Percentiles rank a stretch among this genome's conserved stretches.
These are phyloP conservation scores for Aspergillus steynii DNA, from an alignment of 495 filamentous ascomycete species.

Conservation along the genomic window DNA sequence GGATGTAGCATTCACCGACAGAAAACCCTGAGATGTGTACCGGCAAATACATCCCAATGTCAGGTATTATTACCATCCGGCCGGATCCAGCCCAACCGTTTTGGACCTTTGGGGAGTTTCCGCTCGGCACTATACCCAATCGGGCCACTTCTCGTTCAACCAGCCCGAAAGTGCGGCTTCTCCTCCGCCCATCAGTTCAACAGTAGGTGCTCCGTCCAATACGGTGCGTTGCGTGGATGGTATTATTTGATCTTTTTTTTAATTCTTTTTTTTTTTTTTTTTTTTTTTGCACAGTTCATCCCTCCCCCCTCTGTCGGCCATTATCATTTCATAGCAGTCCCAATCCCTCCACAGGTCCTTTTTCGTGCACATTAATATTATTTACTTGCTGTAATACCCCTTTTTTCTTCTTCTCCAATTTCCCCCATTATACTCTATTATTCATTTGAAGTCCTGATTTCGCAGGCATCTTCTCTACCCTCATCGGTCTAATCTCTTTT, in stretches of 20 bases:
- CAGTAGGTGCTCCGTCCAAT: conserved; percentile 3
- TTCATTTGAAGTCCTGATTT: not conserved
- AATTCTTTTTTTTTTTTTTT: conserved; percentile 21
- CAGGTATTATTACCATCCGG: conserved; percentile 21
- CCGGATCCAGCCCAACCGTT: conserved; percentile 38
- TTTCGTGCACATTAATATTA: not conserved
- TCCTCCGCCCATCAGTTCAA: conserved; percentile 24
- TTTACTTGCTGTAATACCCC: conserved; percentile 16
- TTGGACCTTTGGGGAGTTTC: conserved; percentile 35
- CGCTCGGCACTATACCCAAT: conserved; percentile 27
- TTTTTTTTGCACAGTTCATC: not conserved
- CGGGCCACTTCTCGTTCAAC: conserved; percentile 31
- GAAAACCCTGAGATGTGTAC: not conserved
- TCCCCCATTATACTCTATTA: not conserved
- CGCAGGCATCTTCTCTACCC: conserved; percentile 16
- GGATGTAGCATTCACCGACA: too few species aligned
- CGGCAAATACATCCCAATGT: not conserved
- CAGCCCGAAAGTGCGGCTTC: conserved; percentile 25
- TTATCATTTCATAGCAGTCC: not conserved
- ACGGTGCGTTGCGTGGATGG: not conserved
- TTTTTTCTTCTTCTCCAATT: conserved; percentile 12
- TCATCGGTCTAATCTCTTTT: conserved; percentile 21
- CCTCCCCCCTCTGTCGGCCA: not conserved
- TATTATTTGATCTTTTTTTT: conserved; percentile 22
- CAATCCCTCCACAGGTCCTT: not conserved